Evolutionary conservation across 495 filamentous ascomycete species (phyloP), one percentile per base, ranked within the genome.

Genomic region (Hypoxylon fuscum): DNA sequence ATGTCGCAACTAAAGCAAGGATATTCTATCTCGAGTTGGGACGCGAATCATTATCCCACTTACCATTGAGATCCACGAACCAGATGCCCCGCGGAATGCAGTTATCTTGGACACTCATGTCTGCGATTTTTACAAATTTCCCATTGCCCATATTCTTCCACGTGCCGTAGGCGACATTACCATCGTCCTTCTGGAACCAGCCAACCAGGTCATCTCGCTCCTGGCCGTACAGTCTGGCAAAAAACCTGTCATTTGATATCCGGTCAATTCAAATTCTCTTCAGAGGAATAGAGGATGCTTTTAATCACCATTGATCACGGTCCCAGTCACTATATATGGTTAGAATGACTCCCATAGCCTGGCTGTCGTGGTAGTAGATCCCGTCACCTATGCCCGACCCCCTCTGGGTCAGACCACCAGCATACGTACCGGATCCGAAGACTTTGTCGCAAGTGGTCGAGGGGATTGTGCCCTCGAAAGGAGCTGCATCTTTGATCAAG

Each of bases 1-100:
- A n/a, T n/a, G n/a, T n/a, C n/a, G n/a, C n/a, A n/a, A n/a, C n/a
- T n/a, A n/a, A n/a, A n/a, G n/a, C n/a, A n/a, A n/a, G n/a, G n/a
- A n/a, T n/a, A n/a, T n/a, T n/a, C n/a, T n/a, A n/a, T n/a, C n/a
- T n/a, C n/a, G n/a, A n/a, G n/a, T n/a, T n/a, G n/a, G n/a, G n/a
- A n/a, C n/a, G n/a, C n/a, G n/a, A n/a, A n/a, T n/a, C n/a, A n/a
- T n/a, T n/a, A n/a, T n/a, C n/a, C n/a, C n/a, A n/a, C n/a, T n/a
- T n/a, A n/a, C 60, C 70, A 45, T 76, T 74, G 32, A 78, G 42
- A 62, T 76, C 76, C 38, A 69, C 74, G 50, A 55, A 69, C 38
- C 32, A 20, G 34, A 72, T 12, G 40, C 40, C 46, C 34, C 17
- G 64, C 58, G 59, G 55, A 51, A 56, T 43, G 32, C 15, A 29